Conservation (phyloP, 2,329 filamentous ascomycete species). For the Colletotrichum somersetense region DNA sequence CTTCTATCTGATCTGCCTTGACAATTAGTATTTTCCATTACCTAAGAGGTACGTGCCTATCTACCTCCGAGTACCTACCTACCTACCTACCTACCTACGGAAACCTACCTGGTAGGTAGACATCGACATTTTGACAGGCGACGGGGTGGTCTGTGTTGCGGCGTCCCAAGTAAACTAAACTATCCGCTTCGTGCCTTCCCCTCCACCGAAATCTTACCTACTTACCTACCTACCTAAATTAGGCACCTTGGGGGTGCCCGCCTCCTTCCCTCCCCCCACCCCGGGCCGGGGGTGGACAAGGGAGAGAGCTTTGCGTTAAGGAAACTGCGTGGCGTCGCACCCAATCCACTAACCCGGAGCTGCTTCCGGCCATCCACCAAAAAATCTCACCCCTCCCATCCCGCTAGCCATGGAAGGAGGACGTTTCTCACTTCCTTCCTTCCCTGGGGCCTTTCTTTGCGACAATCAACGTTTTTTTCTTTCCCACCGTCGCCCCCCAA, state of each 20-base stretch:
- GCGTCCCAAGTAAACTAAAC: too few species aligned
- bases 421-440: background rate
- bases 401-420: background rate
- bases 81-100: too few species aligned
- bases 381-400: constrained; percentile 4
- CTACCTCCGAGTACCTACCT: too few species aligned
- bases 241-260: background rate
- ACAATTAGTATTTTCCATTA: too few species aligned
- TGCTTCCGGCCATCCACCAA: constrained; percentile 6
- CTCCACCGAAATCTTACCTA: background rate
- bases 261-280: background rate
- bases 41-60: too few species aligned
- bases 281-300: background rate
- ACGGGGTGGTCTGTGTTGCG: too few species aligned
- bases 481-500: background rate
- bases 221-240: background rate
- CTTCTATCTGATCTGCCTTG: too few species aligned
- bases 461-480: background rate
- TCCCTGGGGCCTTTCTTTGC: background rate
- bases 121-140: too few species aligned
- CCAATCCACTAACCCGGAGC: constrained; percentile 26
- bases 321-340: background rate
- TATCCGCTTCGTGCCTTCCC: background rate
- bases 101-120: too few species aligned
- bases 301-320: background rate